Percentiles rank a stretch among this genome's conserved stretches.
These are phyloP conservation scores for Oldenlandia corymbosa DNA, from an alignment of 257 asterid species.

Conservation along the genomic window DNA sequence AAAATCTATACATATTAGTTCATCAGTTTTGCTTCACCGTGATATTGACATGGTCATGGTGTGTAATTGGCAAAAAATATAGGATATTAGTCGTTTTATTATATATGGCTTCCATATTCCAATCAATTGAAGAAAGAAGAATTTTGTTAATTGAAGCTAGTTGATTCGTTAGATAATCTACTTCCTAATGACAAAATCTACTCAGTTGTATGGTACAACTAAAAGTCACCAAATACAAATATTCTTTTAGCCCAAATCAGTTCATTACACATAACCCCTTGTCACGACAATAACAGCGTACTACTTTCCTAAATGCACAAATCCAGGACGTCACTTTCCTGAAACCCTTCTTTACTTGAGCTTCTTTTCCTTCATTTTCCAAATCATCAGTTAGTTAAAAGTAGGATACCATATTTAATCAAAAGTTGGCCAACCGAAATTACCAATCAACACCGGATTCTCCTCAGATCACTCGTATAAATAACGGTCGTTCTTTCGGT, in stretches of 20 bases:
- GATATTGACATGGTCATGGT: too few species aligned
- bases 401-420: constrained; percentile 11
- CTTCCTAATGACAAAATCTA: neutral
- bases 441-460: constrained; percentile 18
- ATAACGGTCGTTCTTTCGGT: neutral
- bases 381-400: neutral
- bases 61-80: too few species aligned
- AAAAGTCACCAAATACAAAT: constrained; percentile 17
- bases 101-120: too few species aligned
- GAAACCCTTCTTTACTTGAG: neutral
- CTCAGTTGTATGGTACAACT: constrained; percentile 16
- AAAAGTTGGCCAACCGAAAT: constrained; percentile 41
- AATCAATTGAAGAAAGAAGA: too few species aligned
- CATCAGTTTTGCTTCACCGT: too few species aligned
- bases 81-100: too few species aligned
- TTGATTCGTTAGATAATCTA: constrained; percentile 7
- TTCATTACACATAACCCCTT: neutral
- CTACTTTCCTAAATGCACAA: neutral
- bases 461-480: constrained; percentile 20
- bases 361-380: neutral
- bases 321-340: constrained; percentile 1
- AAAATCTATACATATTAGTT: too few species aligned
- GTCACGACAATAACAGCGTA: neutral
- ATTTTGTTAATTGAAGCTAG: neutral
- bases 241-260: neutral